A percentile compares a stretch with the other conserved stretches of the same genome.
Evolutionary conservation across 805 yeast species (phyloP).

Genomic region (Metschnikowia vanudenii): DNA sequence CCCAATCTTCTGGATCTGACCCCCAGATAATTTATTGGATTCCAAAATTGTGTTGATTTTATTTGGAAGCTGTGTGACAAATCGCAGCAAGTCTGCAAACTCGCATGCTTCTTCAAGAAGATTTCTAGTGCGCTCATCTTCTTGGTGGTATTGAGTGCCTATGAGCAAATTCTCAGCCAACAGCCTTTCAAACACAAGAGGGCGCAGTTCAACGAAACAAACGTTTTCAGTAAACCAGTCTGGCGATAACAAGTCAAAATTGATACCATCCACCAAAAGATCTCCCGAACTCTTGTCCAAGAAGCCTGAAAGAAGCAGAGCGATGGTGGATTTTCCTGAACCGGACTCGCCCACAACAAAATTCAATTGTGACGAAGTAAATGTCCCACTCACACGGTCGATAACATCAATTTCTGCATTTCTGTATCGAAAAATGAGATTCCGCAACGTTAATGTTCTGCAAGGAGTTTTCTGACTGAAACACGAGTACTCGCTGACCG

Average conservation of each 20-base stretch:
- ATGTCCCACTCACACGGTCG: conserved; percentile 42
- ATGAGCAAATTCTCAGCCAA: conserved; percentile 20
- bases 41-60: conserved; percentile 58
- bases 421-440: conserved; percentile 65
- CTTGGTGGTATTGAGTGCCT: conserved; percentile 16
- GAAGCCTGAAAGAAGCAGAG: conserved; percentile 58
- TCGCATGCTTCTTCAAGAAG: conserved; percentile 19
- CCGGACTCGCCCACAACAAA: conserved; percentile 89
- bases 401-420: conserved; percentile 52
- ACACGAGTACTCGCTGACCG: conserved; percentile 2
- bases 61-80: conserved; percentile 48
- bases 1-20: conserved; percentile 83
- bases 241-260: conserved; percentile 41
- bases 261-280: conserved; percentile 55
- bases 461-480: conserved; percentile 5
- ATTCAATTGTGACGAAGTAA: conserved; percentile 48
- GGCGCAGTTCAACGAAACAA: conserved; percentile 71
- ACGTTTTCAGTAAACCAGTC: conserved; percentile 61
- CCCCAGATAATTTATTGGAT: conserved; percentile 66
- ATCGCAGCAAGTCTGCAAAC: conserved; percentile 50
- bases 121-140: background rate
- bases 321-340: conserved; percentile 86
- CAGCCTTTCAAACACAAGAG: conserved; percentile 50
- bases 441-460: conserved; percentile 6
- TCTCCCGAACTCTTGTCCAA: conserved; percentile 54